Evolutionary conservation across 257 asterid species (phyloP).

Genomic region (Scutellaria galericulata): DNA sequence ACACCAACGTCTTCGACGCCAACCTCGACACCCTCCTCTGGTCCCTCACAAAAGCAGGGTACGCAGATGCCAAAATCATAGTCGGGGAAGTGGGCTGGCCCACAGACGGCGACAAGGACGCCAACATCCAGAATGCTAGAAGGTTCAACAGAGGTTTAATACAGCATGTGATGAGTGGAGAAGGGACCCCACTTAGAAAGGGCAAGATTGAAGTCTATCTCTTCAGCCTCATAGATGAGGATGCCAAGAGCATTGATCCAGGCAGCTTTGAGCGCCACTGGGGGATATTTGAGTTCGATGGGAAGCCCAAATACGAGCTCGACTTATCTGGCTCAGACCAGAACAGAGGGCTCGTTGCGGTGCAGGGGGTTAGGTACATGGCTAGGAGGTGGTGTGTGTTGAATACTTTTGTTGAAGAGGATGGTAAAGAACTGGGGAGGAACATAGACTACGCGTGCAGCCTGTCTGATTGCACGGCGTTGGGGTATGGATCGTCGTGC

Average conservation of each 20-base stretch:
- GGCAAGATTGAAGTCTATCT: slow-evolving; percentile 66
- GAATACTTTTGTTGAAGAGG: slow-evolving; percentile 53
- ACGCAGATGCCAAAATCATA: slow-evolving; percentile 72
- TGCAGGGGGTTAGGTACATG: slow-evolving; percentile 76
- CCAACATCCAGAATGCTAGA: slow-evolving; percentile 57
- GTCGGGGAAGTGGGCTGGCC: slow-evolving; percentile 99
- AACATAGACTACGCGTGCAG: slow-evolving; percentile 86
- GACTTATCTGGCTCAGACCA: slow-evolving; percentile 54
- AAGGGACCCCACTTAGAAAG: slow-evolving; percentile 78
- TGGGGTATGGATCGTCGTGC: slow-evolving; percentile 91
- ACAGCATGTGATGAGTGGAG: slow-evolving; percentile 64
- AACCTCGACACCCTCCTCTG: slow-evolving; percentile 81
- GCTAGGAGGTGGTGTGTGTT: slow-evolving; percentile 74
- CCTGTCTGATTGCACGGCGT: slow-evolving; percentile 81
- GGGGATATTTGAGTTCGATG: slow-evolving; percentile 90
- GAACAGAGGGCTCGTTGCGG: slow-evolving; percentile 57
- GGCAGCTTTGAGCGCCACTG: slow-evolving; percentile 94
- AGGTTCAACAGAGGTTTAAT: slow-evolving; percentile 83
- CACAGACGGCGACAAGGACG: slow-evolving; percentile 77
- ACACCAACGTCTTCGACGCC: slow-evolving; percentile 91
- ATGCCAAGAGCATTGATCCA: slow-evolving; percentile 81
- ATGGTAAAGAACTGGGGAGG: slow-evolving; percentile 49
- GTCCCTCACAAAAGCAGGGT: slow-evolving; percentile 75
- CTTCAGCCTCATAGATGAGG: slow-evolving; percentile 88
- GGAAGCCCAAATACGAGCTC: slow-evolving; percentile 80